Percentiles rank a stretch among this genome's conserved stretches.
Conservation (phyloP, 768 basidiomycete genomes). For the Ramaria sp. region DNA sequence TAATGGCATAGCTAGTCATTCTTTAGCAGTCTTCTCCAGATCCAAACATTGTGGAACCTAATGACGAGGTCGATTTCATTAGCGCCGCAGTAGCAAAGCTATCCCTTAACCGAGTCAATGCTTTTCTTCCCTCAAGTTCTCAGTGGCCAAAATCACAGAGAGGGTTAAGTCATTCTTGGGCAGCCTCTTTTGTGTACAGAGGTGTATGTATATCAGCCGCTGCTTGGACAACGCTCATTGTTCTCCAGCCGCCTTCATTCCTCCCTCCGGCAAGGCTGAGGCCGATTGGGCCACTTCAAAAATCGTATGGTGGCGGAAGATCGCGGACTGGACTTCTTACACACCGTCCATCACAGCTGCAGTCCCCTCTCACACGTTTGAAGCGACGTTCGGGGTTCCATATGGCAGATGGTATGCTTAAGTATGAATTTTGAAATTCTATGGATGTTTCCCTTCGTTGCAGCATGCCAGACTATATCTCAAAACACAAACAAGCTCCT, state of each 20-base stretch:
- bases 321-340: slow-evolving; percentile 1
- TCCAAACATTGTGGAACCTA: not conserved
- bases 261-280: not conserved
- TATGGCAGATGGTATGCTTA: slow-evolving; percentile 7
- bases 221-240: not conserved
- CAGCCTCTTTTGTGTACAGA: not conserved
- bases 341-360: not conserved
- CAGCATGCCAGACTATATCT: not conserved
- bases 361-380: not conserved
- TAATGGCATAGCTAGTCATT: not conserved
- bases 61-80: not conserved
- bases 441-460: not conserved
- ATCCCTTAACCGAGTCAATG: not conserved
- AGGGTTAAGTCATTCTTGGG: not conserved
- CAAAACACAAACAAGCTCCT: not conserved
- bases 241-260: not conserved
- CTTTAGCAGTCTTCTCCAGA: not conserved
- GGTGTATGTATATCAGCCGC: not conserved
- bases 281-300: not conserved
- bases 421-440: not conserved
- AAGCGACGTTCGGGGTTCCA: not conserved
- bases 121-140: not conserved
- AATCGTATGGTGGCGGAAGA: not conserved
- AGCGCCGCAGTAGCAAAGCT: not conserved
- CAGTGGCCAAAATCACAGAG: not conserved